Conservation (phyloP, 257 asterid species). For the Capsicum rhomboideum region DNA sequence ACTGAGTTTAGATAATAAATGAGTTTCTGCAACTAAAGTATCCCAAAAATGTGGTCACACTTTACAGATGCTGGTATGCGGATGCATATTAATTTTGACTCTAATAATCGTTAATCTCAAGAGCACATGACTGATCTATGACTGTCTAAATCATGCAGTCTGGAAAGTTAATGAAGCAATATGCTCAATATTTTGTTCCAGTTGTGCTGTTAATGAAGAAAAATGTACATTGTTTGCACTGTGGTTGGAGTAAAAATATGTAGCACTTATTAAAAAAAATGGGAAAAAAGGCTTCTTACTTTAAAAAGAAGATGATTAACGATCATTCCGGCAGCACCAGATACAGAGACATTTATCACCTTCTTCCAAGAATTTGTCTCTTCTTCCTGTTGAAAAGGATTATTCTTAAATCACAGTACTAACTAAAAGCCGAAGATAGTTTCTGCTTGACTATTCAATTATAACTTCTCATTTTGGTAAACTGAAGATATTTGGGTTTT, state of each 20-base stretch:
- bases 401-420: not conserved
- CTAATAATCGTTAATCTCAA: not conserved
- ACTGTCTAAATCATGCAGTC: not conserved
- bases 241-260: not conserved
- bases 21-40: not conserved
- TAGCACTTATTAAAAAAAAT: not conserved
- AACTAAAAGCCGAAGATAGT: not conserved
- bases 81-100: not conserved
- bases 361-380: constrained; percentile 95
- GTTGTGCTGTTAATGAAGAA: not conserved
- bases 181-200: not conserved
- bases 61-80: not conserved
- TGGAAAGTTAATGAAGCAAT: not conserved
- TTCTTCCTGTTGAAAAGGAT: constrained; percentile 49
- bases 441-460: not conserved
- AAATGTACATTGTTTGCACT: not conserved
- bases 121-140: not conserved
- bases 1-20: not conserved
- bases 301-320: constrained; percentile 92
- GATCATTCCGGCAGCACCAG: constrained; percentile 98
- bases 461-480: no score
- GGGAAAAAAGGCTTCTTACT: constrained; percentile 26
- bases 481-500: not conserved
- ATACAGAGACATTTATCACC: constrained; percentile 66
- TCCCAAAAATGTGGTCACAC: not conserved